Evolutionary conservation across 73 alveolate species (phyloP), one percentile per base, ranked within the genome.

Genomic region (Paramecium sexaurelia): DNA sequence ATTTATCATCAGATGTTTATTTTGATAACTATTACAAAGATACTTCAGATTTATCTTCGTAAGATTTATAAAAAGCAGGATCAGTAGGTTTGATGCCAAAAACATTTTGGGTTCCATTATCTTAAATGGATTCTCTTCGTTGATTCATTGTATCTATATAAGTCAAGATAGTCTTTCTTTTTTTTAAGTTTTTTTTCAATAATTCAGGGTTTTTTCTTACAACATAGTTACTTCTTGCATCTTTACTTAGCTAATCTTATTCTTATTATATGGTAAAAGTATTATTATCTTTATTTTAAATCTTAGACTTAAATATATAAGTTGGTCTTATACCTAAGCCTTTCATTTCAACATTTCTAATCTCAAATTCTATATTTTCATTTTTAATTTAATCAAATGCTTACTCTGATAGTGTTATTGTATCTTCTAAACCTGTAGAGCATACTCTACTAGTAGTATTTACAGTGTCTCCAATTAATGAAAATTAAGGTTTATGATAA

Each of bases 361-460:
- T 37, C 22, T 71, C 55, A 33, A 71, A 71, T 35, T 71, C 86
- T 15, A 71, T 71, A 35, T 29, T 35, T 35, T 71, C 86, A 71
- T 71, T 71, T 37, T 71, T 71, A 2, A 71, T 27, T 86, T 86
- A 61, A 66, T 86, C 93, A 66, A 61, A 86, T 17, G 84, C 93
- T 57, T 86, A 71, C 66, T 86, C 84, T 27, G 93, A 86, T n/a
- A 86, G 26, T n/a, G 68, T 86, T 3, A 86, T 86, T 27, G 61
- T 55, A 67, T 86, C 93, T 15, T 71, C 82, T 19, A 86, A 66
- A 37, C 93, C 93, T 1, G 93, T 86, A 3, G 93, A 86, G 19
- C 93, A 86, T 24, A 86, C 93, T 56, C 93, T 27, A 66, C 93
- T 86, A 1, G 93, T 86, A 3, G 93, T 86, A 36, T 86, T 86